Percentiles rank a stretch among this genome's conserved stretches.
Evolutionary conservation across 495 filamentous ascomycete species (phyloP).

Genomic region (Darksidea phi): DNA sequence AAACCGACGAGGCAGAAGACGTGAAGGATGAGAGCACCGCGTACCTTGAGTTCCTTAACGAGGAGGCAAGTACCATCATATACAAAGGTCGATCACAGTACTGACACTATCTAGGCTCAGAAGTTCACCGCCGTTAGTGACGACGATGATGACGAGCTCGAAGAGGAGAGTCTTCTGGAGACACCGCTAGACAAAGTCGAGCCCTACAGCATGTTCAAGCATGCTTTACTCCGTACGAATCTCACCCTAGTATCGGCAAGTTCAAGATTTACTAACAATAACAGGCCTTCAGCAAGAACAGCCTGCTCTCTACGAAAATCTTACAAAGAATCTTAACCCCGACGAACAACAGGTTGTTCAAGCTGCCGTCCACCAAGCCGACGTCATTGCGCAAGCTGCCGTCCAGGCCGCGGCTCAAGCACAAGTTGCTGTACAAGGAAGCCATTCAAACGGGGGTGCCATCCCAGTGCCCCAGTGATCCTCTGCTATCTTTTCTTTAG

Average conservation of each 20-base stretch:
- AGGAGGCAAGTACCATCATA: slow-evolving; percentile 61
- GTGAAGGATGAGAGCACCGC: slow-evolving; percentile 85
- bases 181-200: slow-evolving; percentile 93
- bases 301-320: slow-evolving; percentile 77
- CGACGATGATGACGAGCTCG: slow-evolving; percentile 84
- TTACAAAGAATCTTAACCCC: slow-evolving; percentile 72
- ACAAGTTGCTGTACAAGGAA: not conserved
- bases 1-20: slow-evolving; percentile 63
- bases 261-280: slow-evolving; percentile 26
- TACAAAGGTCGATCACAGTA: not conserved
- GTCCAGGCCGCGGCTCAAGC: slow-evolving; percentile 22
- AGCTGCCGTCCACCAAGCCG: slow-evolving; percentile 76
- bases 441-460: not conserved
- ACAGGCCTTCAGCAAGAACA: slow-evolving; percentile 86
- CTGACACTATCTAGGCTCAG: slow-evolving; percentile 60
- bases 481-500: not conserved
- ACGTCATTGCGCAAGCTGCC: slow-evolving; percentile 51
- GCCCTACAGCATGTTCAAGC: slow-evolving; percentile 83
- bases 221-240: slow-evolving; percentile 72
- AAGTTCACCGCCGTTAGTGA: slow-evolving; percentile 72
- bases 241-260: not conserved
- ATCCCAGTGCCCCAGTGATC: not conserved
- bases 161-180: slow-evolving; percentile 88
- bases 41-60: slow-evolving; percentile 92
- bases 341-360: slow-evolving; percentile 83